Conservation (phyloP, 108 stramenopile species). For the Pseudonitzschia pungens region DNA sequence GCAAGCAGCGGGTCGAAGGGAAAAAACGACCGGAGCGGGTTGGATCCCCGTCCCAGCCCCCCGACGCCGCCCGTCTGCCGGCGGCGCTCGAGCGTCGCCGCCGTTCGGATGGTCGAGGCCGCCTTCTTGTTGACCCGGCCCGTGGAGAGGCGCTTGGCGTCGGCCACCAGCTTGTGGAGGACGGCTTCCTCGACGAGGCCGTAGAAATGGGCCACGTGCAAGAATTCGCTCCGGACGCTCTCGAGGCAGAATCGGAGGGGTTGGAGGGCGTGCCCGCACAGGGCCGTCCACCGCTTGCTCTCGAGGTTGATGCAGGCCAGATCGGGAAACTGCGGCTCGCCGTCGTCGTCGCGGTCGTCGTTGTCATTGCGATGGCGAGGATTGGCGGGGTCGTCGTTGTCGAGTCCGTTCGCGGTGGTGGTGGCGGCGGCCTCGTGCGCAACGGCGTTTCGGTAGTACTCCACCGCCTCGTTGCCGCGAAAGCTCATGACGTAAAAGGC, state of each 20-base stretch:
- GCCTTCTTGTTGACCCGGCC: constrained; percentile 40
- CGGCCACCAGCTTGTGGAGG: constrained; percentile 33
- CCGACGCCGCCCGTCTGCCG: constrained; percentile 83
- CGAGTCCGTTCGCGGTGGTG: too few species aligned
- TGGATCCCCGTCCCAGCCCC: constrained; percentile 84
- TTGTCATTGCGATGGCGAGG: too few species aligned
- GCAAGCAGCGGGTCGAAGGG: constrained; percentile 96
- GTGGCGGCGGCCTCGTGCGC: constrained; percentile 10
- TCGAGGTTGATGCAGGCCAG: constrained; percentile 51
- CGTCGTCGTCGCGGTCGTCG: constrained; percentile 17
- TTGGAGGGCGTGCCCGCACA: constrained; percentile 71
- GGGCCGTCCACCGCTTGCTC: constrained; percentile 57
- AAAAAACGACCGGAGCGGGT: constrained; percentile 95
- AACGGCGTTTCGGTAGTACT: constrained; percentile 53
- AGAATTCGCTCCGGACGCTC: constrained; percentile 91
- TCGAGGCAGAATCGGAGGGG: constrained; percentile 92
- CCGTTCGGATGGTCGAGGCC: constrained; percentile 59
- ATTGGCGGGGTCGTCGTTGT: too few species aligned
- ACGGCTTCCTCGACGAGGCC: constrained; percentile 22
- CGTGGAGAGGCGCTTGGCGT: constrained; percentile 34
- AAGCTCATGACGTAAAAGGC: constrained; percentile 98
- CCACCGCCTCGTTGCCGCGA: constrained; percentile 76
- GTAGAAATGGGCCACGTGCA: constrained; percentile 74
- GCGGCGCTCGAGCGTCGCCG: constrained; percentile 65
- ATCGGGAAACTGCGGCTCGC: constrained; percentile 25